Evolutionary conservation across 345 rosid genomes (phyloP), one percentile per base, ranked within the genome.

Genomic region (Erucastrum elatum): DNA sequence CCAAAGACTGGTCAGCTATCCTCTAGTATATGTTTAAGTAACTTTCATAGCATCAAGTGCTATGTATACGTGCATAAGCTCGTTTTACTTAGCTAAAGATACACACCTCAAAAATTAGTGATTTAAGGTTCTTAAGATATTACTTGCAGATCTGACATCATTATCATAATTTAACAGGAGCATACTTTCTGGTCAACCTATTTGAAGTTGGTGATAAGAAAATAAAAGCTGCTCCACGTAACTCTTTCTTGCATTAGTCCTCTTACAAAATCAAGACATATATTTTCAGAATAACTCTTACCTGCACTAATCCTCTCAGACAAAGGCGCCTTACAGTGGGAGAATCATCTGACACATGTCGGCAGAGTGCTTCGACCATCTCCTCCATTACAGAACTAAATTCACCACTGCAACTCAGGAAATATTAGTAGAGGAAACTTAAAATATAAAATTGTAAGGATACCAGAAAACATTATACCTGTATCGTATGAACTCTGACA

Each of bases 271-370:
- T 44, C 33, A 72, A 72, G 39, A 66, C 44, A 66, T 11, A 44
- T 60, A 46, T 72, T 12, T 56, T 34, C 12, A 67, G 60, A 65
- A 27, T 33, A 74, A 25, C 73, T 34, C 75, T 73, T 70, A 94
- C 98, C 90, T 92, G 96, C 74, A 90, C 98, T 70, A 94, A 84
- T 83, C 98, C 98, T 83, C 90, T 87, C 69, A 92, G 87, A 85
- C 97, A 92, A 82, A 94, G 98, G 81, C 97, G 84, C 79, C 97
- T 87, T 80, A 94, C 97, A 33, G 91, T 90, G 34, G 98, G 89
- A 82, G 97, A 92, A 78, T 90, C 98, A 83, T 94, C 98, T 67
- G 98, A 94, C 12, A 90, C 97, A 86, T 92, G 94, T 68, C 95
- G 84, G 81, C 98, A 94, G 71, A 94, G 84, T 59, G 89, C 90